Conservation (phyloP, 1,284 basidiomycete genomes). For the Cryptococcus jaspeensis region DNA sequence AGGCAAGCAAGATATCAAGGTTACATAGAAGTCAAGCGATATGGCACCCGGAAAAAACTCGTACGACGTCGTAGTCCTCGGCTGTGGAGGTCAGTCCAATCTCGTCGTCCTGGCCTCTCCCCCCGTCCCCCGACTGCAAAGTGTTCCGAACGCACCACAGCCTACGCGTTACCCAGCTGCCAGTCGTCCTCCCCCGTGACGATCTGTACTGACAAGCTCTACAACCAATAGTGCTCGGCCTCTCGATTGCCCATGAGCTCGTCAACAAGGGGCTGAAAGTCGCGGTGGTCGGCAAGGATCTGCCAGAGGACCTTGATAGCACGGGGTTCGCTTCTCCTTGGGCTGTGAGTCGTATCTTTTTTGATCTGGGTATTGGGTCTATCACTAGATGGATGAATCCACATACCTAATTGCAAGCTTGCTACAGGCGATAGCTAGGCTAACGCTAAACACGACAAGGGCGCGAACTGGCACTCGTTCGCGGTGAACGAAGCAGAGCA, state of each 20-base stretch:
- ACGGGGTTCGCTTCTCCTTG: conserved; percentile 68
- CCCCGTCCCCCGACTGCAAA: too few species aligned
- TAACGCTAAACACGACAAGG: conserved; percentile 51
- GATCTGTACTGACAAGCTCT: too few species aligned
- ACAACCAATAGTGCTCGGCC: conserved; percentile 50
- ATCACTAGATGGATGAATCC: too few species aligned
- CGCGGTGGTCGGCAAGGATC: conserved; percentile 63
- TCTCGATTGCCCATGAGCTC: conserved; percentile 53
- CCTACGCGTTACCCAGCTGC: too few species aligned
- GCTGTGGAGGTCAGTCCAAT: conserved; percentile 55
- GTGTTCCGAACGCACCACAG: too few species aligned
- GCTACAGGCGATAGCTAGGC: too few species aligned
- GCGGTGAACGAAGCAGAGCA: conserved; percentile 54
- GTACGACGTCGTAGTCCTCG: conserved; percentile 56
- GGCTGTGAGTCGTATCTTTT: conserved; percentile 53
- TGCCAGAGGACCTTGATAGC: conserved; percentile 62
- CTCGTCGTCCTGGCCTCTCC: too few species aligned
- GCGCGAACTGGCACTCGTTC: conserved; percentile 67
- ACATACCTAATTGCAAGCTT: too few species aligned
- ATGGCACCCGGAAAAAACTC: too few species aligned
- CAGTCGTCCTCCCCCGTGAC: too few species aligned
- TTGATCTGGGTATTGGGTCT: background rate
- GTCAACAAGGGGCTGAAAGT: conserved; percentile 55
- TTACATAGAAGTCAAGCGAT: too few species aligned
- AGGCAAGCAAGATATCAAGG: too few species aligned